These are phyloP conservation scores for Malassezia cuniculi DNA, from an alignment of 1,284 basidiomycete genomes.

Conservation along the genomic window DNA sequence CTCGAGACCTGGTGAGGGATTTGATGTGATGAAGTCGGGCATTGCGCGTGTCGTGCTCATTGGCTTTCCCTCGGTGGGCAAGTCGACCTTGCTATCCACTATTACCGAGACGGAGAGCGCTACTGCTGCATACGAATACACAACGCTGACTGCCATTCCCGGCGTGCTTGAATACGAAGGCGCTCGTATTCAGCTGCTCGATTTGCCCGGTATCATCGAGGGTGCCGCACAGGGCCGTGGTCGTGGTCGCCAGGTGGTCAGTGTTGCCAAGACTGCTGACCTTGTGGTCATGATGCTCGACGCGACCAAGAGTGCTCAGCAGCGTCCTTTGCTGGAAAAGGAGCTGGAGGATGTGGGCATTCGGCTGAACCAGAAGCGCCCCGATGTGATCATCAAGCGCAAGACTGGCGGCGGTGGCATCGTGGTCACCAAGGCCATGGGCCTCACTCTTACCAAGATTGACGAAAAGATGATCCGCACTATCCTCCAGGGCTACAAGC, in stretches of 20 bases:
- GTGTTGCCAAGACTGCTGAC: constrained; percentile 73
- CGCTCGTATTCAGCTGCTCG: constrained; percentile 49
- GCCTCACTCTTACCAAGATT: constrained; percentile 78
- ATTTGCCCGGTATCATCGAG: constrained; percentile 94
- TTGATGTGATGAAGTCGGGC: constrained; percentile 40
- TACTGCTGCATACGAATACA: constrained; percentile 89
- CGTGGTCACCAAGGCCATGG: constrained; percentile 49
- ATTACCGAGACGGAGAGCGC: constrained; percentile 79
- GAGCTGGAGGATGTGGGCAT: constrained; percentile 95
- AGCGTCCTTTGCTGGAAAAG: constrained; percentile 70
- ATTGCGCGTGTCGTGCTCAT: constrained; percentile 64
- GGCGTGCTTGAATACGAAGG: constrained; percentile 49
- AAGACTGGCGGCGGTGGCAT: constrained; percentile 68
- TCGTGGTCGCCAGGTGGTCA: constrained; percentile 83
- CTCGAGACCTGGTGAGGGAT: constrained; percentile 33
- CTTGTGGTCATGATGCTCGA: constrained; percentile 82
- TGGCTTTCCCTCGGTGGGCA: constrained; percentile 61
- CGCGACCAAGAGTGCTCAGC: constrained; percentile 89
- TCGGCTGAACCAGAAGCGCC: constrained; percentile 72
- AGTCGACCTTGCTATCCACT: constrained; percentile 83
- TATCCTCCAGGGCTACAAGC: constrained; percentile 54
- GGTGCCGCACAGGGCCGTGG: constrained; percentile 70
- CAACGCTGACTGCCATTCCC: constrained; percentile 58
- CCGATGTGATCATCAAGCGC: constrained; percentile 59
- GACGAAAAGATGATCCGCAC: constrained; percentile 88